A percentile compares a stretch with the other conserved stretches of the same genome.
phyloP scores from a whole-genome alignment of 2,329 filamentous ascomycete species.

The Ophiocordyceps camponoti-rufipedis region DNA sequence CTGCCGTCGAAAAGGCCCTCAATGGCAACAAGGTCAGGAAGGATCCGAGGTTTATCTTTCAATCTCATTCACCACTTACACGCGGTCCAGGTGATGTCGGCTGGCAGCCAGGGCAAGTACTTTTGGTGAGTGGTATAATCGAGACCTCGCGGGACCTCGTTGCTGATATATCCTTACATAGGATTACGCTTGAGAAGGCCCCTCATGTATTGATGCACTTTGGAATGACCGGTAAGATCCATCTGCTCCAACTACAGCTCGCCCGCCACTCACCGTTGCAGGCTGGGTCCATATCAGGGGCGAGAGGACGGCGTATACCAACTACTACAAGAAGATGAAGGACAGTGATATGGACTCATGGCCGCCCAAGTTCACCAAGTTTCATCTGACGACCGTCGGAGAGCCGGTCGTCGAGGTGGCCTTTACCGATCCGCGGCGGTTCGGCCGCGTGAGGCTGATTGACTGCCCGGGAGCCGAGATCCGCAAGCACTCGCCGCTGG shows the following conservation, averaged over 20 bases:
- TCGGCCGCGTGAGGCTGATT: constrained; percentile 65
- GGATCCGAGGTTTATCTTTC: neutral
- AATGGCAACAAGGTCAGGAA: constrained; percentile 44
- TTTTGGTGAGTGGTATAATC: constrained; percentile 45
- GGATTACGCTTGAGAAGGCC: constrained; percentile 44
- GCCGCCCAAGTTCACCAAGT: constrained; percentile 87
- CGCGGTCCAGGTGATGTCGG: constrained; percentile 30
- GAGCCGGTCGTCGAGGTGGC: constrained; percentile 41
- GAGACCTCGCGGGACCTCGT: neutral
- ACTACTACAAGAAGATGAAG: constrained; percentile 60
- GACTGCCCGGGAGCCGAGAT: constrained; percentile 65
- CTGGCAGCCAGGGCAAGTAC: constrained; percentile 87
- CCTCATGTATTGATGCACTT: constrained; percentile 85
- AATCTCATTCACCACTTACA: neutral
- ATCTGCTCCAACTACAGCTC: too few relatives aligned
- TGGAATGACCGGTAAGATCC: constrained; percentile 41
- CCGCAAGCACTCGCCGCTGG: constrained; percentile 56
- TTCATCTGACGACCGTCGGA: constrained; percentile 49
- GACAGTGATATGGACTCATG: constrained; percentile 43
- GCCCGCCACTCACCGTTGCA: constrained; percentile 5
- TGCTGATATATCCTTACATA: constrained; percentile 4
- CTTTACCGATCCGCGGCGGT: constrained; percentile 67
- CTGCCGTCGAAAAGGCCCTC: constrained; percentile 56
- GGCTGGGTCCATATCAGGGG: constrained; percentile 80
- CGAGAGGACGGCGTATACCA: constrained; percentile 59